phyloP scores from a whole-genome alignment of 768 basidiomycete species.

The Porphyrellus cyaneotinctus region DNA sequence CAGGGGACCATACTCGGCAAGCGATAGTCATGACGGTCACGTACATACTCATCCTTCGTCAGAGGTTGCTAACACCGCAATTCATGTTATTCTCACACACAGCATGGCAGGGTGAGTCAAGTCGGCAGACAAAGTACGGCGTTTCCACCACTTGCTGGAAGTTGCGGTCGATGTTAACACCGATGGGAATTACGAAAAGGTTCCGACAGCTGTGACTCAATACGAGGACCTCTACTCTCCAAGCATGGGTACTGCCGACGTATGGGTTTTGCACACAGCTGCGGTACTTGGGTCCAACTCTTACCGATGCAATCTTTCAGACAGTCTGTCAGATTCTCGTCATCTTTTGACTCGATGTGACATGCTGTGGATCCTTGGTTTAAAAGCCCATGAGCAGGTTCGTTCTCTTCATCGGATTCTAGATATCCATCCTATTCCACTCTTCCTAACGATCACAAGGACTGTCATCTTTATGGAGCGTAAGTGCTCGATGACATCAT shows the following conservation, averaged over 20 bases:
- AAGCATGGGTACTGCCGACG: constrained; percentile 16
- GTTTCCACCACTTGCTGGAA: constrained; percentile 18
- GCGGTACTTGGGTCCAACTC: constrained; percentile 12
- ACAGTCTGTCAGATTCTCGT: constrained; percentile 14
- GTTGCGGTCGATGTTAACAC: constrained; percentile 16
- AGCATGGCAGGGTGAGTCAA: constrained; percentile 29
- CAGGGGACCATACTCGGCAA: not conserved
- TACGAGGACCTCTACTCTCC: constrained; percentile 7
- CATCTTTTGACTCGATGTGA: constrained; percentile 25
- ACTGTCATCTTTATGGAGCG: constrained; percentile 12
- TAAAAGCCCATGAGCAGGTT: constrained; percentile 17
- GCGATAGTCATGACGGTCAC: constrained; percentile 1
- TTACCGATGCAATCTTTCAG: constrained; percentile 6
- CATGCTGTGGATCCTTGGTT: constrained; percentile 24
- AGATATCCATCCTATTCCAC: constrained; percentile 2
- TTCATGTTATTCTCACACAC: constrained; percentile 27
- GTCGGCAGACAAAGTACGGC: constrained; percentile 27
- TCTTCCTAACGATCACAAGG: not conserved
- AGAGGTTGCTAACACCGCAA: constrained; percentile 9
- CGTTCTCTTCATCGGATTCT: constrained; percentile 6
- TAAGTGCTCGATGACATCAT: constrained; percentile 4
- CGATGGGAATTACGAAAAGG: constrained; percentile 18
- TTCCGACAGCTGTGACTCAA: constrained; percentile 14
- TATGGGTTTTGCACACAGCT: constrained; percentile 15
- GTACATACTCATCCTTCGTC: constrained; percentile 4